These are phyloP conservation scores for Lachnellula hyalina DNA, from an alignment of 2,329 filamentous ascomycete genomes.

Conservation along the genomic window DNA sequence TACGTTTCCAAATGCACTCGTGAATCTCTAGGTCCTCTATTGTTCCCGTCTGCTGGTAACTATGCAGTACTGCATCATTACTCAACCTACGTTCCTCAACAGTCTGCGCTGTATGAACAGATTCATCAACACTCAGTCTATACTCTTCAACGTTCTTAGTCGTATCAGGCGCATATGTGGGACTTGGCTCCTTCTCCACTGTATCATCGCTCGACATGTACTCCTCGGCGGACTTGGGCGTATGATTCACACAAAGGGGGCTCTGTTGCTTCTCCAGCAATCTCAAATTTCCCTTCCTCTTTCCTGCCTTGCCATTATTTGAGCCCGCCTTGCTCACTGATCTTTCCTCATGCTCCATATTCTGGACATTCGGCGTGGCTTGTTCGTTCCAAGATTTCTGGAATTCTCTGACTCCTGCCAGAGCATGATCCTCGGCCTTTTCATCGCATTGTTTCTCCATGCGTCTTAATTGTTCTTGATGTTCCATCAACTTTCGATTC, in stretches of 20 bases:
- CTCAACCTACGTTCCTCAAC: neutral
- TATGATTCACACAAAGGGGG: constrained; percentile 1
- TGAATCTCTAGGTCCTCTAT: constrained; percentile 9
- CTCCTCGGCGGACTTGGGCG: neutral
- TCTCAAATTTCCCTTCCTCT: constrained; percentile 8
- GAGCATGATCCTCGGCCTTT: neutral
- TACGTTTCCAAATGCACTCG: constrained; percentile 22
- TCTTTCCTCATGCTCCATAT: neutral
- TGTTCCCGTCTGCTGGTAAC: neutral
- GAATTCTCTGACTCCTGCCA: neutral
- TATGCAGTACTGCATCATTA: neutral
- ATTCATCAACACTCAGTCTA: constrained; percentile 3
- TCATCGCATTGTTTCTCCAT: constrained; percentile 3
- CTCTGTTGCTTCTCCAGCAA: constrained; percentile 8
- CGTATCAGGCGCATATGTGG: neutral
- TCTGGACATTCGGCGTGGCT: neutral
- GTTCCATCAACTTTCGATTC: constrained; percentile 11
- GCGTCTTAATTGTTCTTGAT: constrained; percentile 12
- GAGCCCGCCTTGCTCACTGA: neutral
- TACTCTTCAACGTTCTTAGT: constrained; percentile 3
- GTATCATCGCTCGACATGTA: constrained; percentile 7
- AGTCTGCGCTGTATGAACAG: neutral
- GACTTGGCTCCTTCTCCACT: neutral
- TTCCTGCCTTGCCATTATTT: neutral
- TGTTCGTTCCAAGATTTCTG: neutral